A percentile compares a stretch with the other conserved stretches of the same genome.
These are phyloP conservation scores for Penicillium decumbens DNA, from an alignment of 2,329 filamentous ascomycete genomes.

Conservation along the genomic window DNA sequence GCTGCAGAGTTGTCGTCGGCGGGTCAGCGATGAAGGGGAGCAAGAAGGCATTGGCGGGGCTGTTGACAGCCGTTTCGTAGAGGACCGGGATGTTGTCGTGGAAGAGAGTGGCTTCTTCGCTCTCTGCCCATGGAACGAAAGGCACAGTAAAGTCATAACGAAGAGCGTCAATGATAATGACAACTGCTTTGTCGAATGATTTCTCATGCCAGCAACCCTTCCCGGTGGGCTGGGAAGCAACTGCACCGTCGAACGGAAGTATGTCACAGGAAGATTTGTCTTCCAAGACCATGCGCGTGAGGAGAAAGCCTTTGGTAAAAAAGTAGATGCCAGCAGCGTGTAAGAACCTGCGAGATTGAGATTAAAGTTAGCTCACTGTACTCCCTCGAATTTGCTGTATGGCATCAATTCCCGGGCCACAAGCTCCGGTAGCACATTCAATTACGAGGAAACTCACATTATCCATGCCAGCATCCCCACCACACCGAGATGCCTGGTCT, in stretches of 20 bases:
- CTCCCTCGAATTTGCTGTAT: neutral
- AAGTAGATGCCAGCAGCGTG: conserved; percentile 80
- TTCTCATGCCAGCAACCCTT: conserved; percentile 94
- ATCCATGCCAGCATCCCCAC: conserved; percentile 40
- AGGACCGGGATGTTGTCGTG: conserved; percentile 85
- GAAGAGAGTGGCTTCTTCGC: conserved; percentile 57
- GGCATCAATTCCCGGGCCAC: neutral
- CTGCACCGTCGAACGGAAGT: conserved; percentile 58
- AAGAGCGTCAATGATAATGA: conserved; percentile 87
- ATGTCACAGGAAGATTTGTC: conserved; percentile 66
- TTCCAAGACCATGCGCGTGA: conserved; percentile 76
- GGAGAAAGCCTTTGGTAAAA: conserved; percentile 90
- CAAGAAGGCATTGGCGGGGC: conserved; percentile 79
- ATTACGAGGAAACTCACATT: conserved; percentile 30
- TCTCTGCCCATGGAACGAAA: conserved; percentile 48
- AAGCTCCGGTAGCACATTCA: neutral
- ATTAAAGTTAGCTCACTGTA: conserved; percentile 1
- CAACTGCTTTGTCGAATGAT: conserved; percentile 83
- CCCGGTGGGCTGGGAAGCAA: conserved; percentile 32
- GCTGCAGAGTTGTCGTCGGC: conserved; percentile 85
- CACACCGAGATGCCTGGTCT: conserved; percentile 35
- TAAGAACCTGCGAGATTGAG: conserved; percentile 49
- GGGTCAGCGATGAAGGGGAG: conserved; percentile 96
- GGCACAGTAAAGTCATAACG: conserved; percentile 96
- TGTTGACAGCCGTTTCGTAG: conserved; percentile 70